Conservation (phyloP, 2,329 filamentous ascomycete species). For the Neonectria sp. region DNA sequence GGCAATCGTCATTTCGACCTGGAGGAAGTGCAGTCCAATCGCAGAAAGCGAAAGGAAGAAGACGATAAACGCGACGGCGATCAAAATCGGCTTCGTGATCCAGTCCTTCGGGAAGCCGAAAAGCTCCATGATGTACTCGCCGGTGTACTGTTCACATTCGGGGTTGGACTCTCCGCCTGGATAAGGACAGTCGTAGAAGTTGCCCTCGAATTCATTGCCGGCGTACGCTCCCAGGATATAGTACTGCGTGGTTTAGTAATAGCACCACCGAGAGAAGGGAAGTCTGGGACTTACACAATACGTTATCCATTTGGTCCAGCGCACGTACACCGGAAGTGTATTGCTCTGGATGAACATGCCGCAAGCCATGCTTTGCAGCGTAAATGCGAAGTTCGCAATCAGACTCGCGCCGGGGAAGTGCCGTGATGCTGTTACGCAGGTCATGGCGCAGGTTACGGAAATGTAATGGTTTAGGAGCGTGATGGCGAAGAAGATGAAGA, state of each 20-base stretch:
- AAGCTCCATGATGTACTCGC: conserved; percentile 77
- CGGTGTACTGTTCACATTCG: conserved; percentile 77
- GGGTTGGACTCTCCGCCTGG: conserved; percentile 74
- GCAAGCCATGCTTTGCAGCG: conserved; percentile 80
- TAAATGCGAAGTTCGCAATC: conserved; percentile 81
- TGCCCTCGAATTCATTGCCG: conserved; percentile 80
- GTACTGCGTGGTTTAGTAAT: conserved; percentile 60
- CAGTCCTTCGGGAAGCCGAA: conserved; percentile 78
- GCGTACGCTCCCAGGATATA: conserved; percentile 81
- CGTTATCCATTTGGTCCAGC: conserved; percentile 81
- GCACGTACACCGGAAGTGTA: conserved; percentile 82
- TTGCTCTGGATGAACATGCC: conserved; percentile 84
- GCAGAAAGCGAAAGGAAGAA: conserved; percentile 75
- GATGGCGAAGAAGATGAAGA: conserved; percentile 80
- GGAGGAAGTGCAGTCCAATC: conserved; percentile 74
- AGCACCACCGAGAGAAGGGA: rapidly evolving
- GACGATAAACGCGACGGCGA: conserved; percentile 72
- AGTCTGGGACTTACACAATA: conserved; percentile 63
- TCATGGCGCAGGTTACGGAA: conserved; percentile 78
- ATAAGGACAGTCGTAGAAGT: conserved; percentile 81
- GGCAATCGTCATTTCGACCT: conserved; percentile 79
- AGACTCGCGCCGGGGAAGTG: conserved; percentile 80
- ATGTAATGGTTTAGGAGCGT: conserved; percentile 81
- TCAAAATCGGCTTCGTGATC: conserved; percentile 76
- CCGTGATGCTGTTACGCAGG: conserved; percentile 75